A percentile compares a stretch with the other conserved stretches of the same genome.
These are phyloP conservation scores for Ceratobasidium sp. DNA, from an alignment of 1,284 basidiomycete genomes.

Conservation along the genomic window DNA sequence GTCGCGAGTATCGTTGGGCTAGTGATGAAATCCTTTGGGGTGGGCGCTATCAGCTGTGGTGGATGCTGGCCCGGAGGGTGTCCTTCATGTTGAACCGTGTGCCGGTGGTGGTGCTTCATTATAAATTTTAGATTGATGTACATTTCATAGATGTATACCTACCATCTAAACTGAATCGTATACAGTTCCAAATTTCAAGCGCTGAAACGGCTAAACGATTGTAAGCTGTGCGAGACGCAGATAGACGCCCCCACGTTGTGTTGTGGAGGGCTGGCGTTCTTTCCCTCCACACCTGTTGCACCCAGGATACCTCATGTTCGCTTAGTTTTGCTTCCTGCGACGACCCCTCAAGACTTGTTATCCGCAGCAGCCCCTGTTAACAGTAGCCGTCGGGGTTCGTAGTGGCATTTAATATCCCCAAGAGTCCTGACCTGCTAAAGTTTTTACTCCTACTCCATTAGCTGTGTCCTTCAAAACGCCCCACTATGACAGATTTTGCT, in stretches of 20 bases:
- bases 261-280: too few species aligned
- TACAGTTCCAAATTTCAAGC: too few species aligned
- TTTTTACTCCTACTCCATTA: too few species aligned
- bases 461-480: background rate
- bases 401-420: background rate
- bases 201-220: too few species aligned
- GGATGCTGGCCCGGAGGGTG: slow-evolving; percentile 84
- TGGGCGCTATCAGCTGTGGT: slow-evolving; percentile 84
- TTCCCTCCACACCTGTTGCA: too few species aligned
- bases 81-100: slow-evolving; percentile 66
- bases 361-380: background rate
- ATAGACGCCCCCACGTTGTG: too few species aligned
- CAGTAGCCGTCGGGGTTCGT: background rate
- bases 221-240: too few species aligned
- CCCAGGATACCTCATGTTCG: background rate
- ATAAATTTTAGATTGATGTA: background rate
- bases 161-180: background rate
- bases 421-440: background rate
- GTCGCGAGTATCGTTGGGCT: slow-evolving; percentile 88
- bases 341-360: background rate
- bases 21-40: slow-evolving; percentile 78
- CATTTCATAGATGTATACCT: too few species aligned
- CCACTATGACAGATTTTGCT: slow-evolving; percentile 17
- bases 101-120: background rate
- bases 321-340: too few species aligned